Percentiles rank a stretch among this genome's conserved stretches.
phyloP scores from a whole-genome alignment of 371 early-diverging fungal species.

The Funneliformis caledonium region DNA sequence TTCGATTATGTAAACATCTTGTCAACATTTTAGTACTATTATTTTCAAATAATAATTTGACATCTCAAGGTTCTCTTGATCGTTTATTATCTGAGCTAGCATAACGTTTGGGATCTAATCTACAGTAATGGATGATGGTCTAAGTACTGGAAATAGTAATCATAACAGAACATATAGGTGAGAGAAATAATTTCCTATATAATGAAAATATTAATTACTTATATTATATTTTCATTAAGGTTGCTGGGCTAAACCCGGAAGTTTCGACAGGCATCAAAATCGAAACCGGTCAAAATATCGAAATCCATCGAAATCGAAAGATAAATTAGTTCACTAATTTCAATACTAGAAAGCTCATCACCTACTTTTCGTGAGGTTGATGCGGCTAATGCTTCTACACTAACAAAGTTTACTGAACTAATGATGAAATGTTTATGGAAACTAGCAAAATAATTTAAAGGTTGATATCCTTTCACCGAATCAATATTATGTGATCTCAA shows the following conservation, averaged over 20 bases:
- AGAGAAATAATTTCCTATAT: constrained; percentile 11
- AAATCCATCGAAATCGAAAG: too few relatives aligned
- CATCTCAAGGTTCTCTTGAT: constrained; percentile 67
- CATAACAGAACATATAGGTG: constrained; percentile 78
- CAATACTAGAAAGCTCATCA: constrained; percentile 48
- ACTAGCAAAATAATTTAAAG: constrained; percentile 77
- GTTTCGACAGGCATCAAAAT: too few relatives aligned
- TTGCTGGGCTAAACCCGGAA: too few relatives aligned
- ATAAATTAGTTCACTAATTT: constrained; percentile 63
- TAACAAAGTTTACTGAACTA: constrained; percentile 81
- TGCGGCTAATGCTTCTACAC: constrained; percentile 56
- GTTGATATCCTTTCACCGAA: constrained; percentile 58
- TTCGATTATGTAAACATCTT: constrained; percentile 76
- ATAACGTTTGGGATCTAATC: constrained; percentile 71
- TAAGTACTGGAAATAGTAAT: constrained; percentile 79
- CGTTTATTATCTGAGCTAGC: constrained; percentile 78
- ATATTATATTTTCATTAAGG: neutral
- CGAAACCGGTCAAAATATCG: too few relatives aligned
- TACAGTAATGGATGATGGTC: constrained; percentile 68
- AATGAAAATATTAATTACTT: neutral
- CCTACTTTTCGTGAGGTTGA: constrained; percentile 44
- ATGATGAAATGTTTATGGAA: constrained; percentile 97
- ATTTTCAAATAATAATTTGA: constrained; percentile 71
- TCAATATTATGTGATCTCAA: constrained; percentile 77
- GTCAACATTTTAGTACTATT: constrained; percentile 77